Base-by-base conservation (phyloP, 2,329 filamentous ascomycete genomes). In the Chrysoporthe puriensis region DNA sequence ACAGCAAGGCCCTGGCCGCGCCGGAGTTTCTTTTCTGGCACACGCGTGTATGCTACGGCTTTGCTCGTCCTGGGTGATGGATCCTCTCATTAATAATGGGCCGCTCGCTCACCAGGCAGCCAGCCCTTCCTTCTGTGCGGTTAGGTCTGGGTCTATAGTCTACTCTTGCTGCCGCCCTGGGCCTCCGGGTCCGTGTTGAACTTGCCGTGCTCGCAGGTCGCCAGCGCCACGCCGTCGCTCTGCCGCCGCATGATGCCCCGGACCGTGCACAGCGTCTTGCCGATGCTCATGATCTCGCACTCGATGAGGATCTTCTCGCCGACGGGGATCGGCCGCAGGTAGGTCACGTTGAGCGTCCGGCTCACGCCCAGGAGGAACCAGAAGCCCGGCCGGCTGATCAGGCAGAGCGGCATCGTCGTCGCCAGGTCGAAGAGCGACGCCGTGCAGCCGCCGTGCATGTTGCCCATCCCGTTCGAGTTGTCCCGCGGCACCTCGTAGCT, bases 341-440 rank as follows among this genome's bases (percentile, higher is more conserved):
- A 93, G 0, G 88, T 91, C 54, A 90, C 83, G 73, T 85, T 88
- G 64, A 93, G 81, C 36, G 86, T 89, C 67, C 90, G 84, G 74
- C 83, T 88, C 36, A 93, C 89, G 48, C 90, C 90, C 34, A 89
- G 82, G 50, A 79, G 80, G 66, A 82, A 79, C 85, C 90, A 91
- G 75, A 84, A 87, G 6, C 88, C 90, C 0, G 85, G 86, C 32
- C 79, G 79, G 57, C 84, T 83, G 63, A 90, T 76, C 48, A 89
- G 82, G 11, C 84, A 77, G 14, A 92, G 77, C 3, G 87, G 81
- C 21, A 87, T 76, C 3, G 86, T 87, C 0, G 91, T 92, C 72
- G 86, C 84, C 67, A 86, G 79, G 78, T 93, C 91, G 71, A 92
- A 89, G 4, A 93, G 77, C 0, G 89, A 89, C 2, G 91, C 85